phyloP scores from a whole-genome alignment of 2,329 filamentous ascomycete genomes.

The Blastomyces gilchristii region DNA sequence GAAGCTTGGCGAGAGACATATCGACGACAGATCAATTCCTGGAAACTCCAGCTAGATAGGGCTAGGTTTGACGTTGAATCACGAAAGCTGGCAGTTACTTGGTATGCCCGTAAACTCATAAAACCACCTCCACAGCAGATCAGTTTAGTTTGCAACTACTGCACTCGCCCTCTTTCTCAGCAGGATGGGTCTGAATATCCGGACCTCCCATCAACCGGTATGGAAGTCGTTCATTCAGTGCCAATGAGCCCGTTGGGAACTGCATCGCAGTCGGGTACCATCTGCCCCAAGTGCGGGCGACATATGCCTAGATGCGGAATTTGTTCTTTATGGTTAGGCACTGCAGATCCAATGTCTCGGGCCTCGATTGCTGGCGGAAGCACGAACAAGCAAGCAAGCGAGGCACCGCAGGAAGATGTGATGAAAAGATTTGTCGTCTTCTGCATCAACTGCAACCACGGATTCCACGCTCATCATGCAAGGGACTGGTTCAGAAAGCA shows the following conservation, averaged over 20 bases:
- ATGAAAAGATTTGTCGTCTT: conserved; percentile 50
- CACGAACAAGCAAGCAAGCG: conserved; percentile 14
- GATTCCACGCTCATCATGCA: conserved; percentile 54
- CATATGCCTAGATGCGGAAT: conserved; percentile 54
- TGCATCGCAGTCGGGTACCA: conserved; percentile 38
- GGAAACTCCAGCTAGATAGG: conserved; percentile 51
- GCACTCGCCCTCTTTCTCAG: conserved; percentile 46
- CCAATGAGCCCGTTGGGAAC: conserved; percentile 28
- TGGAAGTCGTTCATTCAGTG: conserved; percentile 29
- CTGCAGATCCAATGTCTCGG: conserved; percentile 43
- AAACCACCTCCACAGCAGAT: conserved; percentile 45
- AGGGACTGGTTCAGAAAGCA: conserved; percentile 50
- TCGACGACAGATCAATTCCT: conserved; percentile 50
- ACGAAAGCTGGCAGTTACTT: conserved; percentile 42
- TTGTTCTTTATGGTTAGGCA: conserved; percentile 52
- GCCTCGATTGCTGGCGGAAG: conserved; percentile 27
- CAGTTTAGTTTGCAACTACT: conserved; percentile 51
- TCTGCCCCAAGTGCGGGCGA: conserved; percentile 52
- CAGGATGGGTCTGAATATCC: conserved; percentile 26
- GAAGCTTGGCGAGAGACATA: conserved; percentile 53
- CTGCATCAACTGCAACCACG: conserved; percentile 54
- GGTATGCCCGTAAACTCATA: conserved; percentile 41
- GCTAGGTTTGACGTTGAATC: conserved; percentile 51
- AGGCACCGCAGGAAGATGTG: conserved; percentile 28
- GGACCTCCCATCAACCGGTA: conserved; percentile 6